Conservation (phyloP, 495 filamentous ascomycete species). For the Cenococcum geophilum region DNA sequence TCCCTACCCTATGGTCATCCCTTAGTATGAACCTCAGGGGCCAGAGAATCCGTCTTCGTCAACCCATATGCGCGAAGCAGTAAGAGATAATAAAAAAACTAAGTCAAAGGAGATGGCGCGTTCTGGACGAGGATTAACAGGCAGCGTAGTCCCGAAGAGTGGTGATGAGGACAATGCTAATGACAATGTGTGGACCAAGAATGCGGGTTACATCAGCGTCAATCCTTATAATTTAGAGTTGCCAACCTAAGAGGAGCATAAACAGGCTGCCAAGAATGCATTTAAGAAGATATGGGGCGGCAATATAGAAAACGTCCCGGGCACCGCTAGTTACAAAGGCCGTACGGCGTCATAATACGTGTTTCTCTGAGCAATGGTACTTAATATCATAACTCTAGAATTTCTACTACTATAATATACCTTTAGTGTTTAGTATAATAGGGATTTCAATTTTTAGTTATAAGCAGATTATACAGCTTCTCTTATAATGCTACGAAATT, state of each 20-base stretch:
- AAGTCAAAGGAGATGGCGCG: not conserved
- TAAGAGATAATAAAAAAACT: not conserved
- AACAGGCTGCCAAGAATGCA: slow-evolving; percentile 2
- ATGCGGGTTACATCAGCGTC: not conserved
- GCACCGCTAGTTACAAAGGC: slow-evolving; percentile 4
- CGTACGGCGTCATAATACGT: not conserved
- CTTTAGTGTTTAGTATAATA: not conserved
- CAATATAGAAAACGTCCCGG: slow-evolving; percentile 4
- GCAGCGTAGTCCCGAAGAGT: not conserved
- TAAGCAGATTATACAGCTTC: not conserved
- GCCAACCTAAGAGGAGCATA: slow-evolving; percentile 1
- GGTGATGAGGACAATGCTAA: not conserved
- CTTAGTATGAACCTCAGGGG: not conserved
- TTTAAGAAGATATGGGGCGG: slow-evolving; percentile 6
- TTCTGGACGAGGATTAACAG: not conserved
- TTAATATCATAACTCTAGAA: not conserved
- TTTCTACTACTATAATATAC: not conserved
- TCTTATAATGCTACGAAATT: not conserved
- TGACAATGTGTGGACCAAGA: not conserved
- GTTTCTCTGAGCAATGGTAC: not conserved
- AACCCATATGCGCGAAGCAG: too few species aligned
- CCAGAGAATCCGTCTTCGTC: not conserved
- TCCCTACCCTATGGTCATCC: not conserved
- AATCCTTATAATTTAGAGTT: slow-evolving; percentile 1
- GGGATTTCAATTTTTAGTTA: not conserved